Percentiles rank a stretch among this genome's conserved stretches.
These are phyloP conservation scores for Coemansia sp. DNA, from an alignment of 192 early-diverging fungal species.

Conservation along the genomic window DNA sequence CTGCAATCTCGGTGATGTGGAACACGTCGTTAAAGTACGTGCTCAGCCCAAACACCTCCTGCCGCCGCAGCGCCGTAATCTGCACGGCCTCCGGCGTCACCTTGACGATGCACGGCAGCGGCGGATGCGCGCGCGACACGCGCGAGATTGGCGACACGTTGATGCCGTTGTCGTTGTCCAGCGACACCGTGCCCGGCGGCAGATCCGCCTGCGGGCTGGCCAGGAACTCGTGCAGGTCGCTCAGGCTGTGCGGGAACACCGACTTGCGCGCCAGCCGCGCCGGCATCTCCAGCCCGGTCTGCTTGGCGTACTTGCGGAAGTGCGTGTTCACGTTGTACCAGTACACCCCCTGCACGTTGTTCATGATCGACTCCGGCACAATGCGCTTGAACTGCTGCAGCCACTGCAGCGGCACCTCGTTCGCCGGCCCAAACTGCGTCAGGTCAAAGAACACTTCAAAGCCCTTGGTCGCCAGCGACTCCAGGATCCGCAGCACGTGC, in stretches of 20 bases:
- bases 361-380: slow-evolving; percentile 61
- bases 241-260: slow-evolving; percentile 65
- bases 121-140: slow-evolving; percentile 62
- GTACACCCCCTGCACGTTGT: slow-evolving; percentile 68
- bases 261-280: slow-evolving; percentile 61
- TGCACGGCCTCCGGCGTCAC: slow-evolving; percentile 81
- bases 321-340: slow-evolving; percentile 83
- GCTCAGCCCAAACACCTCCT: slow-evolving; percentile 72
- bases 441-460: slow-evolving; percentile 83
- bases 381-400: slow-evolving; percentile 70
- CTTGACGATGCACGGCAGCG: slow-evolving; percentile 76
- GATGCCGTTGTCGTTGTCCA: slow-evolving; percentile 70
- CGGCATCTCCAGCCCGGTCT: slow-evolving; percentile 35
- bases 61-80: slow-evolving; percentile 67
- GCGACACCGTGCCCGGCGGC: slow-evolving; percentile 70
- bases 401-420: slow-evolving; percentile 80
- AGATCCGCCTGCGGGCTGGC: slow-evolving; percentile 68
- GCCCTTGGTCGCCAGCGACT: slow-evolving; percentile 64
- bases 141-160: slow-evolving; percentile 67
- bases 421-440: slow-evolving; percentile 73
- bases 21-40: slow-evolving; percentile 83
- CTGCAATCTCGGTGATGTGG: slow-evolving; percentile 79
- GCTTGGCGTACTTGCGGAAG: slow-evolving; percentile 69
- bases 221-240: slow-evolving; percentile 75
- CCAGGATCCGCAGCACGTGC: slow-evolving; percentile 65